Evolutionary conservation across 169 alveolate genomes (phyloP), one percentile per base, ranked within the genome.

Genomic region (Babesia bovis): DNA sequence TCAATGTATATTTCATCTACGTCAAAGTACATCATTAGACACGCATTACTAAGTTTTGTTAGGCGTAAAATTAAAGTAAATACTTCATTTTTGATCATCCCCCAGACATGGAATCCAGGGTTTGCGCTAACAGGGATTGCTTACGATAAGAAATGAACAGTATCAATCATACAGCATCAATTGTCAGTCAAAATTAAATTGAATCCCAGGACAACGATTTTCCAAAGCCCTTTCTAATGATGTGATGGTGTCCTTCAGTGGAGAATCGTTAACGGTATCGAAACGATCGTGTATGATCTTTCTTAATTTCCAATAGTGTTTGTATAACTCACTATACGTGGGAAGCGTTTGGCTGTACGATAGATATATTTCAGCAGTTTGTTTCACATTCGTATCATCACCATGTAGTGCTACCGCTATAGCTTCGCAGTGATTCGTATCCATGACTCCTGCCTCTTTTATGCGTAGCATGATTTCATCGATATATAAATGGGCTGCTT

Each of bases 341-440:
- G 49, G 28, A 4, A 56, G 32, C 26, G 66, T 33, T 13, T 32
- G 10, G 6, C 32, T 4, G 30, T 56, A 56, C 26, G 66, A 56
- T 5, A 1, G 2, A 32, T 35, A 44, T 1, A 30, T 35, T 19
- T 25, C 7, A 4, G 49, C 51, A 17, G 19, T 19, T 17, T 47
- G 12, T 5, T 12, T 19, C 32, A 19, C 12, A 5, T 6, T 12
- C 6, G 6, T 12, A 17, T 12, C 6, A 5, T 19, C 55, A 26
- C 55, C 6, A 47, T 13, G 19, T 1, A 33, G 19, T 12, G 26
- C 4, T 3, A n/a, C 50, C 47, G 47, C 9, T 1, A 63, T n/a
- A 5, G 73, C 73, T 41, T 63, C 60, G 32, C 73, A 3, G 21
- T 63, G 73, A 32, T 25, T 49, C 25, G 4, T 13, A 17, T 63